phyloP scores from a whole-genome alignment of 2,329 filamentous ascomycete genomes.

The Arthrobotrys entomopaga region DNA sequence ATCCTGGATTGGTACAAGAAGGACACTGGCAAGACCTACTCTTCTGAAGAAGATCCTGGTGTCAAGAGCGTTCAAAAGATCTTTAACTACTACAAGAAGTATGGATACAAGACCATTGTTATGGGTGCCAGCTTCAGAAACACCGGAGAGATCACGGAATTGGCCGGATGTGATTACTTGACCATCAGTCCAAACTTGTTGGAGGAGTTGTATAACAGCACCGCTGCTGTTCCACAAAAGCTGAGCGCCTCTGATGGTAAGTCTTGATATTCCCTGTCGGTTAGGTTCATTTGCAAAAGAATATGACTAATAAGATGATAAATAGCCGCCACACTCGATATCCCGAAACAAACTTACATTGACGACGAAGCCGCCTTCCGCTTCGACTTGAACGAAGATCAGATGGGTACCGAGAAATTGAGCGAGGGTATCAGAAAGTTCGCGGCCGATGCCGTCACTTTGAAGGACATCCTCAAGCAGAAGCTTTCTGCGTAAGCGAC shows the following conservation, averaged over 20 bases:
- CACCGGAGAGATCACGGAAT: slow-evolving; percentile 94
- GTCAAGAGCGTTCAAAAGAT: slow-evolving; percentile 92
- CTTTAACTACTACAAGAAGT: slow-evolving; percentile 99
- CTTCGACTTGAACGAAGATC: slow-evolving; percentile 99
- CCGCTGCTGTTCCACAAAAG: slow-evolving; percentile 86
- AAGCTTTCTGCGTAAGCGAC: slow-evolving; percentile 71
- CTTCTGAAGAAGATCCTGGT: slow-evolving; percentile 90
- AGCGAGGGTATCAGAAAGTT: slow-evolving; percentile 99
- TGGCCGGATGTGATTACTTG: slow-evolving; percentile 97
- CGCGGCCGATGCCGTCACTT: slow-evolving; percentile 89
- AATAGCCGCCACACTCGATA: slow-evolving; percentile 71
- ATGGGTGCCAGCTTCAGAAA: slow-evolving; percentile 99
- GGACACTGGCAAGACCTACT: slow-evolving; percentile 90
- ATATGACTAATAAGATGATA: slow-evolving; percentile 1
- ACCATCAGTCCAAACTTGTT: slow-evolving; percentile 98
- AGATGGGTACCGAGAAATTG: slow-evolving; percentile 99
- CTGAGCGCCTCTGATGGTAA: slow-evolving; percentile 74
- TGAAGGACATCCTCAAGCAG: slow-evolving; percentile 89
- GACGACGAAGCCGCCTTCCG: slow-evolving; percentile 89
- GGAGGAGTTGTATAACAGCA: slow-evolving; percentile 90
- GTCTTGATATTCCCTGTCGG: not conserved
- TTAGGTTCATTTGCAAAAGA: not conserved
- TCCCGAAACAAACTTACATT: slow-evolving; percentile 91
- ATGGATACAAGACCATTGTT: slow-evolving; percentile 98
- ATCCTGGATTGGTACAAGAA: slow-evolving; percentile 99